phyloP scores from a whole-genome alignment of 73 alveolate genomes.

The Paramecium caudatum region DNA sequence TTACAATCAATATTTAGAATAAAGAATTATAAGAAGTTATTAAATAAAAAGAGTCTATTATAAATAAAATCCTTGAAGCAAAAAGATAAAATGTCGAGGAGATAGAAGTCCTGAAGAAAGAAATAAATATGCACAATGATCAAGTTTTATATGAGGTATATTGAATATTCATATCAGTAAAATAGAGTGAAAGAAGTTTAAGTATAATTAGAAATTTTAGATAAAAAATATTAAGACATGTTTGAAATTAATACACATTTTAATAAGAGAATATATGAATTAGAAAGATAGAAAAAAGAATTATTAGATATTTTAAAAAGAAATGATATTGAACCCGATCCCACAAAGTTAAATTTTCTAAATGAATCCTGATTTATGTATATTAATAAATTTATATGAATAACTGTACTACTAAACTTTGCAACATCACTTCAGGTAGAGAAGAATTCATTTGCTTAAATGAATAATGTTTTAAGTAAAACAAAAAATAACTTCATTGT shows the following conservation, averaged over 20 bases:
- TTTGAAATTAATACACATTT: slow-evolving; percentile 55
- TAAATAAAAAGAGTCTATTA: slow-evolving; percentile 58
- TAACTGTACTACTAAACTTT: background rate
- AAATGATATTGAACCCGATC: slow-evolving; percentile 69
- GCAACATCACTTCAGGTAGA: background rate
- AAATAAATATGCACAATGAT: background rate
- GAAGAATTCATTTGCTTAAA: slow-evolving; percentile 33
- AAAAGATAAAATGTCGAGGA: slow-evolving; percentile 8
- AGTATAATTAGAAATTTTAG: slow-evolving; percentile 11
- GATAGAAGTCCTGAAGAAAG: background rate
- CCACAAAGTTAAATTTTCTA: slow-evolving; percentile 32
- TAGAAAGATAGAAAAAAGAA: slow-evolving; percentile 57
- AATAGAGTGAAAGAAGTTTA: slow-evolving; percentile 16
- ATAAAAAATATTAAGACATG: slow-evolving; percentile 65
- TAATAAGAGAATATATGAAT: slow-evolving; percentile 60
- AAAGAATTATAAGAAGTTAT: slow-evolving; percentile 56
- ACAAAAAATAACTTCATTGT: slow-evolving; percentile 45
- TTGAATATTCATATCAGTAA: slow-evolving; percentile 6
- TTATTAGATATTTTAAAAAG: slow-evolving; percentile 35
- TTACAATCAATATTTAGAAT: background rate
- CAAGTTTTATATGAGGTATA: slow-evolving; percentile 4
- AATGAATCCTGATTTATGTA: no score
- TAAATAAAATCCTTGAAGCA: slow-evolving; percentile 44
- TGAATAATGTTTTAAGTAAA: background rate
- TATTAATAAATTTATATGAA: background rate